Evolutionary conservation across 371 early-diverging fungal species (phyloP).

Genomic region (Circinella umbellata): DNA sequence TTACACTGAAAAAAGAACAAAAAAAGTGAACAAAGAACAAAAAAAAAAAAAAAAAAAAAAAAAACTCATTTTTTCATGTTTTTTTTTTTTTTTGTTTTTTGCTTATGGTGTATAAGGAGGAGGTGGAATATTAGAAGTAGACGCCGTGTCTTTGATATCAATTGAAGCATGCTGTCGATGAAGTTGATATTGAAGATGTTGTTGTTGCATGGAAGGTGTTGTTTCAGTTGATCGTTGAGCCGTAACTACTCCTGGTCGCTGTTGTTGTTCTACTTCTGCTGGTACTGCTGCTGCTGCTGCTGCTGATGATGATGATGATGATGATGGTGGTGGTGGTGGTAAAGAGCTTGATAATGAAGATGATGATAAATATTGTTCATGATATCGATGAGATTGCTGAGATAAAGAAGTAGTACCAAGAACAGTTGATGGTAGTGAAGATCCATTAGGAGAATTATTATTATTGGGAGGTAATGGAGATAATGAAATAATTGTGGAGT

Average conservation of each 20-base stretch:
- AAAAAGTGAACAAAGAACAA: neutral
- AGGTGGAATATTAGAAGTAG: conserved; percentile 19
- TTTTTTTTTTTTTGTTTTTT: neutral
- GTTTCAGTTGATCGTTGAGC: conserved; percentile 6
- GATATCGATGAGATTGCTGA: neutral
- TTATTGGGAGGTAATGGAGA: neutral
- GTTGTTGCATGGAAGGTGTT: conserved; percentile 31
- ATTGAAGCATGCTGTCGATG: conserved; percentile 25
- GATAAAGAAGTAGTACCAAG: neutral
- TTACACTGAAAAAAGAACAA: neutral
- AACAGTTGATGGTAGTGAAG: neutral
- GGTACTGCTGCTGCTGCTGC: neutral
- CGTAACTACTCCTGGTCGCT: conserved; percentile 1
- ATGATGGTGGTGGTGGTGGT: conserved; percentile 4
- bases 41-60: neutral
- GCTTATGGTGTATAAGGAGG: conserved; percentile 31
- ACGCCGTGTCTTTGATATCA: conserved; percentile 3
- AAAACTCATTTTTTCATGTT: too few relatives aligned
- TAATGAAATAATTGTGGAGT: neutral
- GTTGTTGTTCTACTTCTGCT: neutral
- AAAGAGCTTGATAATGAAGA: too few relatives aligned
- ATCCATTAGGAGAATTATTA: neutral
- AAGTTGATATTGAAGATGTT: conserved; percentile 29
- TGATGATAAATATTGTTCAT: too few relatives aligned
- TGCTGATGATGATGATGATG: neutral